Evolutionary conservation across 345 rosid species (phyloP), one percentile per base, ranked within the genome.

Genomic region (Moringa oleifera): DNA sequence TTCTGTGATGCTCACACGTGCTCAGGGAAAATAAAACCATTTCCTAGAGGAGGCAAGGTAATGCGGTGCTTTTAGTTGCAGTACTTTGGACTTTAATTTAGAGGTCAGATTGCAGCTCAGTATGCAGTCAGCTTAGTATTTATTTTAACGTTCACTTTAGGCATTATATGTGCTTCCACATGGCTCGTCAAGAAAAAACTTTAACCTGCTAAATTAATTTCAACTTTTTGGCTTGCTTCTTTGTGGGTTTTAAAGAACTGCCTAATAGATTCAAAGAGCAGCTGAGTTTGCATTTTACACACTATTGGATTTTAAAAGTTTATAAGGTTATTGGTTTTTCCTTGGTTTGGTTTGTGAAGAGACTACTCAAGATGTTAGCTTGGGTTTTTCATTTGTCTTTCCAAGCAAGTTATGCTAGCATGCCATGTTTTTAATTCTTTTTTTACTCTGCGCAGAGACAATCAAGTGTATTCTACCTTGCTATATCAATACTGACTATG

Each of bases 1-100:
- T 95, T 95, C 68, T 95, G 99, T 66, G 96, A 95, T 79, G 90
- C 96, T 65, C 91, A 83, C 74, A 81, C 88, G 56, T 89, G 99
- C 79, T 72, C 81, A 1, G 85, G 81, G 41, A 87, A 68, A 75
- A 67, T 9, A 68, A 80, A 74, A 51, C 80, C 71, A 37, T 95
- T 95, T 75, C 90, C 93, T 41, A 75, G 65, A 83, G 99, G 95
- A 72, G 81, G 95, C 74, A 87, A 78, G 91, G 97, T 94, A 76
- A 57, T 69, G 69, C 25, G 58, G 7, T 37, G 47, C 11, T 54
- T 20, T 18, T 18, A 18, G 4, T n/a, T 58, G 59, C 61, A 24
- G 58, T 51, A 60, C 24, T 57, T 69, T 23, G 64, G 62, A 55
- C 9, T 20, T 18, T 13, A 13, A 23, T 59, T 25, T 55, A 51